phyloP scores from a whole-genome alignment of 345 rosid genomes.

The Euphorbia peplus region DNA sequence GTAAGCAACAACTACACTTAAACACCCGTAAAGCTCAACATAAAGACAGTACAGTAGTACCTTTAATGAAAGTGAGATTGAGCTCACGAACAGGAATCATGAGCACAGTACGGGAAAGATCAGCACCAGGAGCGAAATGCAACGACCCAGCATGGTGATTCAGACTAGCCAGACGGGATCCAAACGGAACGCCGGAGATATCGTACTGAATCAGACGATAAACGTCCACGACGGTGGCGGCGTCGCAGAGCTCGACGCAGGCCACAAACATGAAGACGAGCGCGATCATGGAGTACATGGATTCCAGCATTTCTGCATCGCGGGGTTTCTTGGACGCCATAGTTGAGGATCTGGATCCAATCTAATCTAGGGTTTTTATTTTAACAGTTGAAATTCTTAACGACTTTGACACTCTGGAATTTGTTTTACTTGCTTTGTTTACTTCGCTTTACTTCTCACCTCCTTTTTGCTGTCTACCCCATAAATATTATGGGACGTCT shows the following conservation, averaged over 20 bases:
- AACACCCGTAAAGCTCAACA: no score
- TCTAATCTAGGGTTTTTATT: slow-evolving; percentile 55
- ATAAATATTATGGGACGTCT: no score
- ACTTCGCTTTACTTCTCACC: neutral
- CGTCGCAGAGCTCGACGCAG: slow-evolving; percentile 90
- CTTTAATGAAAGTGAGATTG: slow-evolving; percentile 60
- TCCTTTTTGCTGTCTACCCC: neutral
- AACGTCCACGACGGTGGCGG: slow-evolving; percentile 93
- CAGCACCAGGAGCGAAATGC: slow-evolving; percentile 68
- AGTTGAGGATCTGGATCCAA: neutral
- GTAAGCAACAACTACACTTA: neutral
- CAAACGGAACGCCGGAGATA: slow-evolving; percentile 82
- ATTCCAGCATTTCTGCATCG: slow-evolving; percentile 49
- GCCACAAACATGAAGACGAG: slow-evolving; percentile 71
- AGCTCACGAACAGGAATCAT: slow-evolving; percentile 76
- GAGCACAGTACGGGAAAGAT: slow-evolving; percentile 87
- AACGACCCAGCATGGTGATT: slow-evolving; percentile 89
- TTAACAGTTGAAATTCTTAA: neutral
- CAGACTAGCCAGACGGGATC: slow-evolving; percentile 86
- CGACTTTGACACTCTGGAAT: no score
- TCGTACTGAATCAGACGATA: slow-evolving; percentile 97
- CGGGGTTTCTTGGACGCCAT: slow-evolving; percentile 38
- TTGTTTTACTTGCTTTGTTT: neutral
- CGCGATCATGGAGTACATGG: slow-evolving; percentile 63
- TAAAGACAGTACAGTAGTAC: no score